Evolutionary conservation across 179 eudicot genomes (phyloP).

Genomic region (Drosera spatulata): DNA sequence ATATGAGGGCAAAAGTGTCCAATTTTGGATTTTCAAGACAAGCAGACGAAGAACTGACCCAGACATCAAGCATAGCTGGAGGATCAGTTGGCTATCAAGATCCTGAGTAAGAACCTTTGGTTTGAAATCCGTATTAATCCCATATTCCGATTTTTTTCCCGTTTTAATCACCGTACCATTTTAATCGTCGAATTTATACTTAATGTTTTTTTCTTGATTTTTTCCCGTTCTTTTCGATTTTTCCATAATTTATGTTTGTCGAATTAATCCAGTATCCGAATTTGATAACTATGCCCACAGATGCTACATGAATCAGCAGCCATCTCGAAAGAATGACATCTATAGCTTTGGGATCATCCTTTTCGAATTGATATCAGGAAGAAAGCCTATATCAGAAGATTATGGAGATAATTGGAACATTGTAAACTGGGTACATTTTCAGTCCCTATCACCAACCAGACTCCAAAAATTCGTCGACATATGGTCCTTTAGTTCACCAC

Average conservation of each 20-base stretch:
- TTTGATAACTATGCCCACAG: slow-evolving; percentile 16
- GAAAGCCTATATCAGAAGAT: slow-evolving; percentile 84
- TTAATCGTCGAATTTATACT: no score
- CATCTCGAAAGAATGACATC: slow-evolving; percentile 87
- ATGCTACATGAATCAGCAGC: slow-evolving; percentile 80
- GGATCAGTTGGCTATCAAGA: slow-evolving; percentile 96
- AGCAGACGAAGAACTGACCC: slow-evolving; percentile 85
- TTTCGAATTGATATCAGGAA: slow-evolving; percentile 83
- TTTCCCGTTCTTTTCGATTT: background rate
- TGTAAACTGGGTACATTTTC: slow-evolving; percentile 79
- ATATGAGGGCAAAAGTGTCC: slow-evolving; percentile 97
- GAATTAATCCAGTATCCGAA: background rate
- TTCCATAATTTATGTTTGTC: background rate
- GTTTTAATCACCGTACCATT: no score
- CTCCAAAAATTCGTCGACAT: background rate
- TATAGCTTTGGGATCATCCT: slow-evolving; percentile 95
- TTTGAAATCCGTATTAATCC: no score
- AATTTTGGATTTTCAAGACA: slow-evolving; percentile 94
- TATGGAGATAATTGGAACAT: slow-evolving; percentile 90
- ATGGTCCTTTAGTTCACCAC: background rate
- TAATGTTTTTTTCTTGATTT: no score
- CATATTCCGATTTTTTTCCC: no score
- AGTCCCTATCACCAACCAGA: background rate
- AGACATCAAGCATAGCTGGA: slow-evolving; percentile 77
- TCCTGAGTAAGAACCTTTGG: slow-evolving; percentile 56